Evolutionary conservation across 306 rosid genomes (phyloP).

Genomic region (Lathyrus tuberosus): DNA sequence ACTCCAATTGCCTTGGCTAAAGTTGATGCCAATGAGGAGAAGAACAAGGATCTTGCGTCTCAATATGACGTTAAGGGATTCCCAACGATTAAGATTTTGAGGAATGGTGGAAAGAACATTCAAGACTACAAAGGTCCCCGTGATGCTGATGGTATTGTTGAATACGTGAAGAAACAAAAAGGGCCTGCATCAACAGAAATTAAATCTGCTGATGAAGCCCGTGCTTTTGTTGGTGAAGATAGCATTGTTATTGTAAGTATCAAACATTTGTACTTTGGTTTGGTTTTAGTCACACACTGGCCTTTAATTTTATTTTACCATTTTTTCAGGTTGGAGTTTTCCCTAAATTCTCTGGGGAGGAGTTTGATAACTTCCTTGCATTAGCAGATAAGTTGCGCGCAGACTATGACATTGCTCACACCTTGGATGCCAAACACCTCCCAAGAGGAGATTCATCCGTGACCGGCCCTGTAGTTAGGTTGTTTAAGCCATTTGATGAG

Average conservation of each 20-base stretch:
- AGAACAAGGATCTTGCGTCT: slow-evolving; percentile 59
- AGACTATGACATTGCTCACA: slow-evolving; percentile 85
- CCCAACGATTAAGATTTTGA: slow-evolving; percentile 86
- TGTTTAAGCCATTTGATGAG: slow-evolving; percentile 95
- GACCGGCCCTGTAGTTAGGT: slow-evolving; percentile 71
- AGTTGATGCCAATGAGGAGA: slow-evolving; percentile 76
- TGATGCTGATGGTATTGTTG: slow-evolving; percentile 87
- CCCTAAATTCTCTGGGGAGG: slow-evolving; percentile 79
- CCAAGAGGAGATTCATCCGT: slow-evolving; percentile 91
- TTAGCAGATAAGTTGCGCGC: slow-evolving; percentile 82
- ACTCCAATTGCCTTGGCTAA: slow-evolving; percentile 80
- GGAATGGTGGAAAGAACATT: slow-evolving; percentile 75
- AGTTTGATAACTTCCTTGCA: slow-evolving; percentile 59
- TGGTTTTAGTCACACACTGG: neutral
- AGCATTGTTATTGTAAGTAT: slow-evolving; percentile 74
- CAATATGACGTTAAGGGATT: slow-evolving; percentile 65
- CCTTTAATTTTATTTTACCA: neutral
- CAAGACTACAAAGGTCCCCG: slow-evolving; percentile 93
- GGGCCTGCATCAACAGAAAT: slow-evolving; percentile 85
- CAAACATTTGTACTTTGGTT: neutral
- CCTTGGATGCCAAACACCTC: slow-evolving; percentile 77
- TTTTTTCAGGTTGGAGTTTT: slow-evolving; percentile 80
- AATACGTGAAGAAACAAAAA: slow-evolving; percentile 76
- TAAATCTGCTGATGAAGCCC: slow-evolving; percentile 70
- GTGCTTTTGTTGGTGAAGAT: slow-evolving; percentile 54